Base-by-base conservation (phyloP, 169 alveolate species). In the Plasmodium knowlesi region DNA sequence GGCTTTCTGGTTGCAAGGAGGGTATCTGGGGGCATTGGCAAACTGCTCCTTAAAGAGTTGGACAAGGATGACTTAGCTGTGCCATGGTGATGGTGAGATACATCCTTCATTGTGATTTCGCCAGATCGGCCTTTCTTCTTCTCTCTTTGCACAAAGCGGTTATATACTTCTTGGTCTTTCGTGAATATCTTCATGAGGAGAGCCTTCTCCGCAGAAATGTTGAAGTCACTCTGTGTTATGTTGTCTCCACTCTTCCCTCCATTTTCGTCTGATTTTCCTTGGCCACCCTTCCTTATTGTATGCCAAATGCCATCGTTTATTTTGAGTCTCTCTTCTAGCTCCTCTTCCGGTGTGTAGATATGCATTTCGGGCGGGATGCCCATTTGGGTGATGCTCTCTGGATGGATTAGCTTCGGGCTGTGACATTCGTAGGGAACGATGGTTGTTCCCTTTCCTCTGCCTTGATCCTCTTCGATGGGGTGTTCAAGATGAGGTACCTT, bases 101-200 rank as follows among this genome's bases (percentile, higher is more conserved):
- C 67, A 37, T 96, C 98, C 67, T 96, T 96, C 93, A 97, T 95
- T 25, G 97, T 96, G 6, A 95, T 96, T 90, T 97, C 99, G 90
- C 97, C 98, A 30, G 93, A 96, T 30, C 94, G 98, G 61, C 96
- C 91, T 76, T 97, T 98, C 41, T 96, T 95, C 53, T 86, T 83
- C 90, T 96, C 95, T 85, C 96, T 97, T 19, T 95, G 94, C 25
- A 96, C 97, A 50, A 95, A 96, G 84, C 86, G 43, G 41, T 84
- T 83, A 72, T 72, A 84, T 0, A 84, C 34, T 39, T 84, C 78
- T 84, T 84, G 76, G 22, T 84, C 93, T 39, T 73, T 76, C 28
- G 16, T 73, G 79, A 72, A 84, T 14, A 84, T 22, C 12, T 84
- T 84, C 53, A 34, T 84, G 61, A 84, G 54, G 5, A 30, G 39